Percentiles rank a stretch among this genome's conserved stretches.
These are phyloP conservation scores for Candida parachauliodes DNA, from an alignment of 805 yeast species.

Conservation along the genomic window DNA sequence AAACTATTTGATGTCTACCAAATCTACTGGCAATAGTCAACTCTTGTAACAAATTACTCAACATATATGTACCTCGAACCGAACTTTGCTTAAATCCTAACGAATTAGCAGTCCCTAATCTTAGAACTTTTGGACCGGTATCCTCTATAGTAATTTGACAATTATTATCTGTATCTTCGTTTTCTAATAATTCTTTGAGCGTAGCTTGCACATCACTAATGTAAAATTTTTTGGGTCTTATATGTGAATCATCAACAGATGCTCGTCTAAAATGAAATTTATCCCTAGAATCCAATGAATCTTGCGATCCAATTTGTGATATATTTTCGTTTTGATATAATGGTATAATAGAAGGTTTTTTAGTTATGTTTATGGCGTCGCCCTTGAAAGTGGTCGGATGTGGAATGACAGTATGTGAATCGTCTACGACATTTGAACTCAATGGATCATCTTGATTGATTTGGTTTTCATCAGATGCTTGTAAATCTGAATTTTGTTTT, in stretches of 20 bases:
- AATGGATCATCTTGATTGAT: not conserved
- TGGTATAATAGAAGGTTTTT: slow-evolving; percentile 30
- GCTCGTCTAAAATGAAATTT: slow-evolving; percentile 24
- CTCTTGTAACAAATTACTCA: slow-evolving; percentile 83
- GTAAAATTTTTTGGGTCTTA: slow-evolving; percentile 50
- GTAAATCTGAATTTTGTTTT: not conserved
- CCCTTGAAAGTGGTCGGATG: slow-evolving; percentile 6
- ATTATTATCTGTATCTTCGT: slow-evolving; percentile 83
- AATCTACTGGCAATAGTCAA: slow-evolving; percentile 78
- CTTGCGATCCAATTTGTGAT: slow-evolving; percentile 5
- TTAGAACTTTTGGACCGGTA: slow-evolving; percentile 28
- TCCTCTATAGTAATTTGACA: slow-evolving; percentile 54
- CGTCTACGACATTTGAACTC: not conserved
- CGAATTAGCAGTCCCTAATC: slow-evolving; percentile 67
- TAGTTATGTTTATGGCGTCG: slow-evolving; percentile 2
- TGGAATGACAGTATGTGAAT: slow-evolving; percentile 3
- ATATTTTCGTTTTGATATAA: slow-evolving; percentile 14
- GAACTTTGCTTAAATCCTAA: slow-evolving; percentile 72
- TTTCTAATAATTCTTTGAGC: slow-evolving; percentile 59
- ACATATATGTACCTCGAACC: slow-evolving; percentile 84
- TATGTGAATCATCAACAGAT: slow-evolving; percentile 26
- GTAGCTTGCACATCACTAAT: slow-evolving; percentile 75
- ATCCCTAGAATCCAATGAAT: slow-evolving; percentile 9
- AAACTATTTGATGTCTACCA: slow-evolving; percentile 71
- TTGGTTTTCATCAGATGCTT: not conserved